phyloP scores from a whole-genome alignment of 2,329 filamentous ascomycete genomes.

The Sporothrix luriei region DNA sequence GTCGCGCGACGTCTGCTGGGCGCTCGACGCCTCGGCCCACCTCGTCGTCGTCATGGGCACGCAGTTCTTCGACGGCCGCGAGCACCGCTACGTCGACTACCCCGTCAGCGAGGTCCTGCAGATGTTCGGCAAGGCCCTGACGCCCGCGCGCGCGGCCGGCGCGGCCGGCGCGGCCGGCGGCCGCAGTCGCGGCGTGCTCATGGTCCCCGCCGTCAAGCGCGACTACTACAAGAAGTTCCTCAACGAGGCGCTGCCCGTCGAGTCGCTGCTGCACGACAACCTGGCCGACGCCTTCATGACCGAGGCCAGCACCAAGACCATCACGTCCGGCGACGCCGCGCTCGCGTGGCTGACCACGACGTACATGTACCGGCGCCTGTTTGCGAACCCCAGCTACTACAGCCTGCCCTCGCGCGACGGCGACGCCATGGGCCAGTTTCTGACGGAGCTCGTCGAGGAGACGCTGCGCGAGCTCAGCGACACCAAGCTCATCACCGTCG shows the following conservation, averaged over 20 bases:
- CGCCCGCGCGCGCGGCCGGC: slow-evolving; percentile 74
- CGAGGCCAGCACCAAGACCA: slow-evolving; percentile 94
- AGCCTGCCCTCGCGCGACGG: slow-evolving; percentile 84
- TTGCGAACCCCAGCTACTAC: slow-evolving; percentile 97
- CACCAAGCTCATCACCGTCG: slow-evolving; percentile 92
- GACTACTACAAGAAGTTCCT: slow-evolving; percentile 99
- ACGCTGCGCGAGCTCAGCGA: slow-evolving; percentile 88
- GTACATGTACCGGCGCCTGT: slow-evolving; percentile 92
- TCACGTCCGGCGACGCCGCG: slow-evolving; percentile 92
- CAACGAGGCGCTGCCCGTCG: slow-evolving; percentile 91
- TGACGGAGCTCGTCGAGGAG: slow-evolving; percentile 92
- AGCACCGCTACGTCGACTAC: slow-evolving; percentile 97
- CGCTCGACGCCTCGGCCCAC: slow-evolving; percentile 83
- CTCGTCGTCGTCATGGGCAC: slow-evolving; percentile 96
- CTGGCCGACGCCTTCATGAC: slow-evolving; percentile 96
- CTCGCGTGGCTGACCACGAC: slow-evolving; percentile 99
- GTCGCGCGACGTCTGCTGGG: slow-evolving; percentile 91
- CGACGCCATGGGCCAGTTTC: slow-evolving; percentile 87
- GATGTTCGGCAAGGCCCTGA: slow-evolving; percentile 94
- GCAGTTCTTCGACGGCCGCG: slow-evolving; percentile 93
- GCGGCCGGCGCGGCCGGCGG: slow-evolving; percentile 81
- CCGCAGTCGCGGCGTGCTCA: slow-evolving; percentile 87
- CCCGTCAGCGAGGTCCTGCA: slow-evolving; percentile 90
- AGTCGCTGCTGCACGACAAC: slow-evolving; percentile 89
- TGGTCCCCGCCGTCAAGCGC: slow-evolving; percentile 91